phyloP scores from a whole-genome alignment of 2,329 filamentous ascomycete genomes.

The Colletotrichum spinosum region DNA sequence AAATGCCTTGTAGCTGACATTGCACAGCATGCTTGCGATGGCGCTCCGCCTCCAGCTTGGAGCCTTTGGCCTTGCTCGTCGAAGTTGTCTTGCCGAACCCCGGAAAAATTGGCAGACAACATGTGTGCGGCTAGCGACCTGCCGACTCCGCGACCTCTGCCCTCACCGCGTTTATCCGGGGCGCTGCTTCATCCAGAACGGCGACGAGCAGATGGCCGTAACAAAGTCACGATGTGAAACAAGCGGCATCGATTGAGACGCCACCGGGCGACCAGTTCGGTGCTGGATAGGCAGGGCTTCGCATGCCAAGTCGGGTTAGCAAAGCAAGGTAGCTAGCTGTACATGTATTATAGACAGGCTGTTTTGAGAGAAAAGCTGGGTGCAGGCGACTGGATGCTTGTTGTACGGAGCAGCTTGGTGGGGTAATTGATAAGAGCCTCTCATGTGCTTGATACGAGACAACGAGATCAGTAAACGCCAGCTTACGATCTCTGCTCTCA shows the following conservation, averaged over 20 bases:
- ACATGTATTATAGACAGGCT: background rate
- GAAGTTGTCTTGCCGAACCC: too few relatives aligned
- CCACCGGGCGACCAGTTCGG: background rate
- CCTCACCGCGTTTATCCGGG: conserved; percentile 16
- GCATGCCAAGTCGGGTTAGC: conserved; percentile 6
- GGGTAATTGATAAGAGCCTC: conserved; percentile 4
- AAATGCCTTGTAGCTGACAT: too few relatives aligned
- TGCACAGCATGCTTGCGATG: too few relatives aligned
- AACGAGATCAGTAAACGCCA: conserved; percentile 10
- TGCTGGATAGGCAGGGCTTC: conserved; percentile 1
- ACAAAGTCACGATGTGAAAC: conserved; percentile 28
- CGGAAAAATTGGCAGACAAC: too few relatives aligned
- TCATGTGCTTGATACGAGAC: conserved; percentile 28
- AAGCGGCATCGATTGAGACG: conserved; percentile 29
- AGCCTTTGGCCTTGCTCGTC: too few relatives aligned
- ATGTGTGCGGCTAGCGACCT: too few relatives aligned
- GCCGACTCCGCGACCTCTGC: conserved; percentile 16
- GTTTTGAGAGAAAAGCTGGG: too few relatives aligned
- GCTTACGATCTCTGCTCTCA: conserved; percentile 11
- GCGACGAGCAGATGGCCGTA: conserved; percentile 1
- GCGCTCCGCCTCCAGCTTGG: too few relatives aligned
- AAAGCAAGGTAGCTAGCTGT: conserved; percentile 1
- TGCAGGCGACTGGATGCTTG: too few relatives aligned
- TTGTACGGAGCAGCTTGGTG: background rate
- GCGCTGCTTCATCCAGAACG: conserved; percentile 2